Percentiles rank a stretch among this genome's conserved stretches.
These are phyloP conservation scores for Leccinum fuscescens DNA, from an alignment of 1,284 basidiomycete genomes.

Conservation along the genomic window DNA sequence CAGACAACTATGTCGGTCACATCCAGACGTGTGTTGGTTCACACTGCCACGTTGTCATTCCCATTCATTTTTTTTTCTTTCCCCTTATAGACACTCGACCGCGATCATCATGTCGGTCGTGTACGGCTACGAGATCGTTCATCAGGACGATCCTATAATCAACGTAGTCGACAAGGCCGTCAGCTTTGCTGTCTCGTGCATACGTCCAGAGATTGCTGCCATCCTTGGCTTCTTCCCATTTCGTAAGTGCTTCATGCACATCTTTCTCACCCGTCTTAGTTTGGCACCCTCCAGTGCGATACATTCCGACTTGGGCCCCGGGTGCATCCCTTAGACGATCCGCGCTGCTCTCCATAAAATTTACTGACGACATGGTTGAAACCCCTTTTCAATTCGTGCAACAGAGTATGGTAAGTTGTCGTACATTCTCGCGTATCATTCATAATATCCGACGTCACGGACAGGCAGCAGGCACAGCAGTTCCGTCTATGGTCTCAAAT, in stretches of 20 bases:
- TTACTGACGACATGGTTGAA: constrained; percentile 28
- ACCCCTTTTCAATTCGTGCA: constrained; percentile 29
- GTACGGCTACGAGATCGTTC: constrained; percentile 29
- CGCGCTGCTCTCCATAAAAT: constrained; percentile 23
- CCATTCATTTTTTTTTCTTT: background rate
- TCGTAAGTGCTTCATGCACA: constrained; percentile 13
- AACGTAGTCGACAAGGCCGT: constrained; percentile 23
- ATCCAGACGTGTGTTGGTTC: constrained; percentile 25
- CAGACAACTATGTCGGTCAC: constrained; percentile 19
- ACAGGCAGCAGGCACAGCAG: constrained; percentile 28
- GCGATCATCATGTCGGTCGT: constrained; percentile 32
- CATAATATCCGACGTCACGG: background rate
- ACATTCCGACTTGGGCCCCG: constrained; percentile 31
- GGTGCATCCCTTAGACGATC: constrained; percentile 29
- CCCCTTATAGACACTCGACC: constrained; percentile 22
- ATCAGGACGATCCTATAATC: constrained; percentile 28
- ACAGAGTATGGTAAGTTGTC: constrained; percentile 19
- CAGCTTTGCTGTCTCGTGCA: constrained; percentile 18
- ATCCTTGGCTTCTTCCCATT: constrained; percentile 30
- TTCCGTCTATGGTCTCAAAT: constrained; percentile 30
- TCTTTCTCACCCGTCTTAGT: background rate
- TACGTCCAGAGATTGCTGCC: constrained; percentile 29
- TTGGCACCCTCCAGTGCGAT: constrained; percentile 16
- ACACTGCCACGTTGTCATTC: background rate
- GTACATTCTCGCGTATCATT: background rate